phyloP scores from a whole-genome alignment of 1,284 basidiomycete species.

The Grifola frondosa region DNA sequence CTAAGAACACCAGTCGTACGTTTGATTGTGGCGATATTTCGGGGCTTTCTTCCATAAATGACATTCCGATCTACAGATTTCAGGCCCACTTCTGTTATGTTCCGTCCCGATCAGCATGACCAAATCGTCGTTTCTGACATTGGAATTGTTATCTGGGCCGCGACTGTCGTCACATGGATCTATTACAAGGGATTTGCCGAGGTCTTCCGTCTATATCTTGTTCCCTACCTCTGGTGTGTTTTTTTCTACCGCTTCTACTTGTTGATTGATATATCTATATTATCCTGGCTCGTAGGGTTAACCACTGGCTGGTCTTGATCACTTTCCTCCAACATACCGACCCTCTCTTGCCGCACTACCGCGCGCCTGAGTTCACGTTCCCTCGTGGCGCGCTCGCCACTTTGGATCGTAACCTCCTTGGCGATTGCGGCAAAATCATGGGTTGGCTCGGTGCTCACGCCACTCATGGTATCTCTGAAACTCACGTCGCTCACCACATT shows the following conservation, averaged over 20 bases:
- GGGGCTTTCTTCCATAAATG: conserved; percentile 2
- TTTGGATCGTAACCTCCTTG: conserved; percentile 86
- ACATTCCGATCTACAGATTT: conserved; percentile 60
- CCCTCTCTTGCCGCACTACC: conserved; percentile 93
- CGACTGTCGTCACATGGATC: conserved; percentile 58
- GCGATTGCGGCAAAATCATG: conserved; percentile 72
- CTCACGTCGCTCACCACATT: conserved; percentile 90
- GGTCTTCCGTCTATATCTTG: conserved; percentile 80
- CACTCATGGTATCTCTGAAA: conserved; percentile 90
- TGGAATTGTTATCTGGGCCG: conserved; percentile 77
- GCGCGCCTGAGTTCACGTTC: conserved; percentile 89
- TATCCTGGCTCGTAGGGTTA: conserved; percentile 49
- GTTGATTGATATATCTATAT: conserved; percentile 2
- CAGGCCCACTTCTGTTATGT: conserved; percentile 79
- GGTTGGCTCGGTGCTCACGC: conserved; percentile 79
- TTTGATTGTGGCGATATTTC: conserved; percentile 14
- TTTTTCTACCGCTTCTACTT: neutral
- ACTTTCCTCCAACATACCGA: conserved; percentile 99
- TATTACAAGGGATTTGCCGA: conserved; percentile 71
- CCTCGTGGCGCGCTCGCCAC: conserved; percentile 93
- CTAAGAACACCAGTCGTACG: conserved; percentile 80
- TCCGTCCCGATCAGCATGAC: conserved; percentile 76
- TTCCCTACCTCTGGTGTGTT: conserved; percentile 85
- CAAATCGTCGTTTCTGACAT: conserved; percentile 87
- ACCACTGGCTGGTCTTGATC: conserved; percentile 91